These are phyloP conservation scores for Trichoderma asperellum DNA, from an alignment of 2,329 filamentous ascomycete species.

Conservation along the genomic window DNA sequence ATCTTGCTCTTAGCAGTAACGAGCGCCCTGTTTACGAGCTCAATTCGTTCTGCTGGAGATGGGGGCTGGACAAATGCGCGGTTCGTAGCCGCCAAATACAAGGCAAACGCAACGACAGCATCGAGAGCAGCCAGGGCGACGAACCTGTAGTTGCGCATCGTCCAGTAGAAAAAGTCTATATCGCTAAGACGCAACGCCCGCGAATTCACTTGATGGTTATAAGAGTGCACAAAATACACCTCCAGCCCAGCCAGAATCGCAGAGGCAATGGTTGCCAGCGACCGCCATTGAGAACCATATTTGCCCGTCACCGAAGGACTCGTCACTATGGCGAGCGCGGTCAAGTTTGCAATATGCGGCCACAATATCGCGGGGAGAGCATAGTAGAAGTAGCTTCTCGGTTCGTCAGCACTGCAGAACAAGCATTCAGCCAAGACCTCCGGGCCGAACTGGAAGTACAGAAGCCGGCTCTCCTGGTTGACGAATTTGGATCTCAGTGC, in stretches of 20 bases:
- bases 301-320: slow-evolving; percentile 67
- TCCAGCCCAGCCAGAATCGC: slow-evolving; percentile 65
- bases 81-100: slow-evolving; percentile 81
- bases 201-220: slow-evolving; percentile 68
- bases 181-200: slow-evolving; percentile 64
- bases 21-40: slow-evolving; percentile 60
- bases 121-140: slow-evolving; percentile 69
- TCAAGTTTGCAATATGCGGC: slow-evolving; percentile 81
- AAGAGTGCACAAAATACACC: slow-evolving; percentile 65
- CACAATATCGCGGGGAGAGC: slow-evolving; percentile 72
- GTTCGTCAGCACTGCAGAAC: slow-evolving; percentile 78
- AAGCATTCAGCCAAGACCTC: slow-evolving; percentile 72
- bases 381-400: slow-evolving; percentile 76
- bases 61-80: slow-evolving; percentile 71
- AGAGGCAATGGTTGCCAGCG: slow-evolving; percentile 66
- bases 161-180: slow-evolving; percentile 74
- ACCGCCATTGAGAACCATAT: slow-evolving; percentile 70
- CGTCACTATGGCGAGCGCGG: slow-evolving; percentile 72
- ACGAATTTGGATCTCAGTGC: slow-evolving; percentile 70
- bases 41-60: slow-evolving; percentile 67
- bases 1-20: slow-evolving; percentile 67
- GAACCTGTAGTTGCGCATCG: slow-evolving; percentile 64
- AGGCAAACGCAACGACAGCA: slow-evolving; percentile 60
- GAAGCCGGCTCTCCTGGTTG: slow-evolving; percentile 70
- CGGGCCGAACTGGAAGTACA: slow-evolving; percentile 85